Percentiles rank a stretch among this genome's conserved stretches.
Evolutionary conservation across 352 stramenopile species (phyloP).

Genomic region (Phytophthora agathidicida): DNA sequence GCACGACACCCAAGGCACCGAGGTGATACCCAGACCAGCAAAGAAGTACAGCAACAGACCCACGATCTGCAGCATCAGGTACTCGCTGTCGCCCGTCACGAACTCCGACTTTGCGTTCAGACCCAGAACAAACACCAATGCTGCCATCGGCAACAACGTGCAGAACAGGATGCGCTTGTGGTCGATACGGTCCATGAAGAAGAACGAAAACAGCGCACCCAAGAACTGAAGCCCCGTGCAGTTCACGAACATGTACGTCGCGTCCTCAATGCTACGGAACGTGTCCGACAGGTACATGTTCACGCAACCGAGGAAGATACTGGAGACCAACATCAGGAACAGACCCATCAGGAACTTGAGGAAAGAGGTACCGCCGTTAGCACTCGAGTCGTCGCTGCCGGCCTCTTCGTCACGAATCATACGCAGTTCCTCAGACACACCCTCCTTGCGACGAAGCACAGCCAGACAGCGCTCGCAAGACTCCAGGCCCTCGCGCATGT

Average conservation of each 20-base stretch:
- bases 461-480: slow-evolving; percentile 73
- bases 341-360: slow-evolving; percentile 78
- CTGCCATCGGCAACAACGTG: slow-evolving; percentile 63
- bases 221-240: slow-evolving; percentile 71
- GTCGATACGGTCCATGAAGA: slow-evolving; percentile 85
- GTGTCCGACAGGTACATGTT: slow-evolving; percentile 80
- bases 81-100: slow-evolving; percentile 58
- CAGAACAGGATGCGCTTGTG: slow-evolving; percentile 78
- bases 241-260: slow-evolving; percentile 85
- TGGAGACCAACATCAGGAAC: slow-evolving; percentile 73
- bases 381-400: slow-evolving; percentile 36
- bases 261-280: slow-evolving; percentile 63
- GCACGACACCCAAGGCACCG: slow-evolving; percentile 75
- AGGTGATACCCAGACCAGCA: slow-evolving; percentile 70
- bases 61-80: slow-evolving; percentile 76
- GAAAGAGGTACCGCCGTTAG: slow-evolving; percentile 35
- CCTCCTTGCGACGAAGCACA: slow-evolving; percentile 78
- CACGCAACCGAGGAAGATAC: slow-evolving; percentile 63
- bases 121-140: slow-evolving; percentile 56
- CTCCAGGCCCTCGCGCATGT: slow-evolving; percentile 77
- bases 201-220: slow-evolving; percentile 82
- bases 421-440: slow-evolving; percentile 73
- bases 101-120: slow-evolving; percentile 58
- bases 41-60: slow-evolving; percentile 82
- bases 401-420: slow-evolving; percentile 80